A percentile compares a stretch with the other conserved stretches of the same genome.
phyloP scores from a whole-genome alignment of 306 rosid species.

The Abrus pulchellus region DNA sequence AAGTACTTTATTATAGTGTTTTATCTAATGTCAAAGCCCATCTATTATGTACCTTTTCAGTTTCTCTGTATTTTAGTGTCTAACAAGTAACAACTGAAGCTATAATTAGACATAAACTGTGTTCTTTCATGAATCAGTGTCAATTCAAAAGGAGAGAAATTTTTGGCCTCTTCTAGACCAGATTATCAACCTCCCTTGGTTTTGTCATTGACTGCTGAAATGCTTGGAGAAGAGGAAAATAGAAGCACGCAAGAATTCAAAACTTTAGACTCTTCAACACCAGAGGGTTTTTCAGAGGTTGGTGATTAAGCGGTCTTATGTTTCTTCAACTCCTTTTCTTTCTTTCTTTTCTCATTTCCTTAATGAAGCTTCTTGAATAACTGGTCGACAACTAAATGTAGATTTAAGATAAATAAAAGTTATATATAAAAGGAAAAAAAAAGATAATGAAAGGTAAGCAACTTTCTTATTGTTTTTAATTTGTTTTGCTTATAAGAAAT shows the following conservation, averaged over 20 bases:
- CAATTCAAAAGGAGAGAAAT: conserved; percentile 67
- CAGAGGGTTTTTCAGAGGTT: conserved; percentile 82
- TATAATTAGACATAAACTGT: conserved; percentile 8
- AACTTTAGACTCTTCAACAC: conserved; percentile 58
- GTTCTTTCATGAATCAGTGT: conserved; percentile 67
- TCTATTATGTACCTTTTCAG: conserved; percentile 37
- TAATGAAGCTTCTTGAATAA: conserved; percentile 21
- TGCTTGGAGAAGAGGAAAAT: conserved; percentile 69
- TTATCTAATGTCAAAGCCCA: conserved; percentile 2
- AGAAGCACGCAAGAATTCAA: conserved; percentile 58
- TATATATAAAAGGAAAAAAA: not conserved
- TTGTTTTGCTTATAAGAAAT: conserved; percentile 32
- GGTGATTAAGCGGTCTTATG: conserved; percentile 42
- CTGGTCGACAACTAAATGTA: conserved; percentile 15
- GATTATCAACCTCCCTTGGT: conserved; percentile 81
- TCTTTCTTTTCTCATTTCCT: conserved; percentile 25
- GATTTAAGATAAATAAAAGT: conserved; percentile 15
- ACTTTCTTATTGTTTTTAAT: conserved; percentile 14
- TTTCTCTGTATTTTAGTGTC: conserved; percentile 31
- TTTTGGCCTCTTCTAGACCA: conserved; percentile 76
- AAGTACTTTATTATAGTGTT: conserved; percentile 21
- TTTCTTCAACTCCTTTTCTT: conserved; percentile 32
- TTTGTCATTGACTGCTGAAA: conserved; percentile 74
- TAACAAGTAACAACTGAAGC: conserved; percentile 21
- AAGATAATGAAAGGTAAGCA: not conserved